Base-by-base conservation (phyloP, 2,329 filamentous ascomycete species). In the Phialophora verrucosa region DNA sequence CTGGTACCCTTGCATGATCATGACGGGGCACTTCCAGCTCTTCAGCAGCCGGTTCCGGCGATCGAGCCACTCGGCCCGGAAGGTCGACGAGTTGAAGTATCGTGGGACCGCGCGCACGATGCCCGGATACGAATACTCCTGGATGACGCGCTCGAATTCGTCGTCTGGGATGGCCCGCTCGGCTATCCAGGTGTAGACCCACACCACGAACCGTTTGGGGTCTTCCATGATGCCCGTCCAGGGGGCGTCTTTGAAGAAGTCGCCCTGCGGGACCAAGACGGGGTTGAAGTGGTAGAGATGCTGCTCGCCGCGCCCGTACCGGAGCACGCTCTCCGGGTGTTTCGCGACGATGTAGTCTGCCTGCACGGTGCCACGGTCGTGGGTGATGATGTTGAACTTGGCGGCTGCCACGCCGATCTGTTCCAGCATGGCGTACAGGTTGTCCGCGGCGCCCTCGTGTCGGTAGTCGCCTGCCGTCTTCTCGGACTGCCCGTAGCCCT, bases 71-170 rank as follows among this genome's bases (percentile, higher is more conserved):
- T 67, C 65, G 10, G 50, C n/a, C 10, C 65, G 44, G 32, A 67
- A 67, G 10, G 47, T 61, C 17, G 65, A 67, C 8, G 61, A 64
- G 56, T 67, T 67, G 29, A 67, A 67, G 20, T 67, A 67, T 11
- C 65, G 60, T 1, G 65, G 65, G 1, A 67, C 61, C 2, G 65
- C 65, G 2, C 27, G 17, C 2, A 55, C 1, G 25, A 64, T 62
- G 1, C 38, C 35, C 6, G 49, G 27, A 38, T 64, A 67, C 0
- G 61, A 63, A 27, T 35, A 67, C 25, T 67, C 65, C 27, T 67
- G 65, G 23, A 67, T 67, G 11, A 17, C 1, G 6, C 65, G 55
- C 10, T 17, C 38, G 10, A 67, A 7, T 32, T 64, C 12, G 10
- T 60, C 17, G 2, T 57, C 38, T 1, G 65, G 50, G 6, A 67